Conservation (phyloP, 371 early-diverging fungal genomes). For the Entomophthora muscae region DNA sequence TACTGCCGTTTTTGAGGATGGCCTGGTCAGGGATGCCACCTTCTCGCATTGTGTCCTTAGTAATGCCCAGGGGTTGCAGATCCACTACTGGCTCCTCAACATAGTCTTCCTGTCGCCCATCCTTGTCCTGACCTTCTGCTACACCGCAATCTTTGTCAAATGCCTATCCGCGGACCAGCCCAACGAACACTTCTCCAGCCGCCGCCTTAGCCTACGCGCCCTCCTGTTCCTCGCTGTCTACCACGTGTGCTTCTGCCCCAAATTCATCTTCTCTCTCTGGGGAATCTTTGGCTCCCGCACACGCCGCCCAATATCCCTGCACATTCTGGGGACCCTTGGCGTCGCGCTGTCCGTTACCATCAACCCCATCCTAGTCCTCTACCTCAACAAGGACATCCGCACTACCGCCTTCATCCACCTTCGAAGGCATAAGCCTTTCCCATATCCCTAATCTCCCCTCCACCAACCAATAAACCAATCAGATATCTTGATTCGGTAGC, state of each 20-base stretch:
- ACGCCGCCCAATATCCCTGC: background rate
- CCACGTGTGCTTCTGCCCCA: background rate
- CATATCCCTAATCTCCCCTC: too few species aligned
- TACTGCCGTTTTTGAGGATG: background rate
- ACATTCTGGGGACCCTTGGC: background rate
- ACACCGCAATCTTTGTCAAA: background rate
- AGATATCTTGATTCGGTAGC: too few species aligned
- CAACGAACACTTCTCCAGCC: background rate
- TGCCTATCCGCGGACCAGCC: background rate
- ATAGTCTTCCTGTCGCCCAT: background rate
- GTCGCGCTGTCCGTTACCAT: background rate
- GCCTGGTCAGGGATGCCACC: background rate
- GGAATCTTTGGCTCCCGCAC: background rate
- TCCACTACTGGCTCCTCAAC: background rate
- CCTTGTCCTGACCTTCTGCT: background rate
- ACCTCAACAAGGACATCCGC: background rate
- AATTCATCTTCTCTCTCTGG: background rate
- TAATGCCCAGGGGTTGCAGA: background rate
- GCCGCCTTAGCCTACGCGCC: background rate
- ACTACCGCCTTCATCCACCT: background rate
- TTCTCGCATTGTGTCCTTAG: background rate
- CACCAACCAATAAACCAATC: too few species aligned
- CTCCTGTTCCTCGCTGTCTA: background rate
- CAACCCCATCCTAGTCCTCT: background rate
- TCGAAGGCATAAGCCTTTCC: background rate